A percentile compares a stretch with the other conserved stretches of the same genome.
phyloP scores from a whole-genome alignment of 257 asterid genomes.

The Scutellaria baicalensis region DNA sequence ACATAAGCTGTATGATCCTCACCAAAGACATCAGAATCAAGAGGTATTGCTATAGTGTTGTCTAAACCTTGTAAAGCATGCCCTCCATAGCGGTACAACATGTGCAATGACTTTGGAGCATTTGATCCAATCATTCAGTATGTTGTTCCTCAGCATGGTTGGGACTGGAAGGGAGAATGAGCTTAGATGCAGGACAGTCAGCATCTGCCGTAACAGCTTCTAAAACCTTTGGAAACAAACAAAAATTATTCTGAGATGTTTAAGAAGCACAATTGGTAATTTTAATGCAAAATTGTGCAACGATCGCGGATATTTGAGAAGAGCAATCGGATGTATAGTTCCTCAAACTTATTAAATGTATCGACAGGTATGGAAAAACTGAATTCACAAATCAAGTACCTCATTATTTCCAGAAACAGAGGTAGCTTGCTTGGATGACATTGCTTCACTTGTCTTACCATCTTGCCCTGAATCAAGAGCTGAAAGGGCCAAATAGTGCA shows the following conservation, averaged over 20 bases:
- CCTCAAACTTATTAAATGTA: neutral
- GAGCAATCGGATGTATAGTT: neutral
- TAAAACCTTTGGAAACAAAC: constrained; percentile 22
- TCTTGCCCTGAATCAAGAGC: constrained; percentile 40
- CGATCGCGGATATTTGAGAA: neutral
- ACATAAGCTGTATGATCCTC: too few species aligned
- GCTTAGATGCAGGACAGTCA: constrained; percentile 25
- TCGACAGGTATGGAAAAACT: constrained; percentile 3
- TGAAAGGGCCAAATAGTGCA: constrained; percentile 18
- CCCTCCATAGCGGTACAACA: too few species aligned
- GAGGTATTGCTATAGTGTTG: too few species aligned
- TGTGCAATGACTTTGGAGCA: too few species aligned
- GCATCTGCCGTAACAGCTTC: constrained; percentile 32
- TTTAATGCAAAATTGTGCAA: neutral
- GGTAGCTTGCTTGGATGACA: constrained; percentile 26
- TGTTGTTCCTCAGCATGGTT: constrained; percentile 27
- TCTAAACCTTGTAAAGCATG: too few species aligned
- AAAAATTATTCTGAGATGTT: neutral
- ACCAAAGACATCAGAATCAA: too few species aligned
- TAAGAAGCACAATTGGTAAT: neutral
- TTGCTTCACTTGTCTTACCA: constrained; percentile 22
- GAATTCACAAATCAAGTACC: constrained; percentile 28
- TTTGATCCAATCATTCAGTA: too few species aligned
- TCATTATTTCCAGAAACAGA: constrained; percentile 25
- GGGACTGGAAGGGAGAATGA: constrained; percentile 15